Evolutionary conservation across 805 yeast genomes (phyloP).

Genomic region (Debaryomyces castellii): DNA sequence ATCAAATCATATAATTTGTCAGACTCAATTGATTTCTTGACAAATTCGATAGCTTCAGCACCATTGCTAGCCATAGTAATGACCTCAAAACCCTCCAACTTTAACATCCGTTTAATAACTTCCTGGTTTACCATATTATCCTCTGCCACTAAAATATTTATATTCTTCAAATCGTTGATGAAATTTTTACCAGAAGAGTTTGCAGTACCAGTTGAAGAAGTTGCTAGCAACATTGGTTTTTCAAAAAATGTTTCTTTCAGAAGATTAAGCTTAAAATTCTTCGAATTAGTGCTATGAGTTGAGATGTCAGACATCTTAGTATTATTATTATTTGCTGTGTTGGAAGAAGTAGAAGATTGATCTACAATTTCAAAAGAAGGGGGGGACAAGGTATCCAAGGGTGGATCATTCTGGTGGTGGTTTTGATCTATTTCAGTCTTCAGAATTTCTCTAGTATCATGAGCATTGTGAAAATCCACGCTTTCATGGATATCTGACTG

Average conservation of each 20-base stretch:
- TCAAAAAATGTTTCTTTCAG: background rate
- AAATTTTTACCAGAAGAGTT: constrained; percentile 25
- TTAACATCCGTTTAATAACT: constrained; percentile 85
- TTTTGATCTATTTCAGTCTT: background rate
- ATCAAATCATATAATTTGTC: constrained; percentile 62
- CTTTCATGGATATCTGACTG: background rate
- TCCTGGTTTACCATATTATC: constrained; percentile 94
- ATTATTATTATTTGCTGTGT: background rate
- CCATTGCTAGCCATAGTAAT: constrained; percentile 88
- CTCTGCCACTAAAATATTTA: constrained; percentile 81
- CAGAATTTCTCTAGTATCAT: background rate
- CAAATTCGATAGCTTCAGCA: constrained; percentile 74
- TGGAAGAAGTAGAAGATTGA: background rate
- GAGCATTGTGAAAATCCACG: background rate
- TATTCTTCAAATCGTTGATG: constrained; percentile 27
- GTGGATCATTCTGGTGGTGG: background rate
- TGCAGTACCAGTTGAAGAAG: constrained; percentile 55
- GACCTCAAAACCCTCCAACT: constrained; percentile 72
- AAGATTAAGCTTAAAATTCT: background rate
- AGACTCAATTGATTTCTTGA: constrained; percentile 46
- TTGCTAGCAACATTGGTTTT: constrained; percentile 45
- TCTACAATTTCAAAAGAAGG: background rate
- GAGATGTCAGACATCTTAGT: background rate
- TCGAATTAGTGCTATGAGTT: background rate
- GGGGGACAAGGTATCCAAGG: background rate